Evolutionary conservation across 768 basidiomycete genomes (phyloP).

Genomic region (Mycena galericulata): DNA sequence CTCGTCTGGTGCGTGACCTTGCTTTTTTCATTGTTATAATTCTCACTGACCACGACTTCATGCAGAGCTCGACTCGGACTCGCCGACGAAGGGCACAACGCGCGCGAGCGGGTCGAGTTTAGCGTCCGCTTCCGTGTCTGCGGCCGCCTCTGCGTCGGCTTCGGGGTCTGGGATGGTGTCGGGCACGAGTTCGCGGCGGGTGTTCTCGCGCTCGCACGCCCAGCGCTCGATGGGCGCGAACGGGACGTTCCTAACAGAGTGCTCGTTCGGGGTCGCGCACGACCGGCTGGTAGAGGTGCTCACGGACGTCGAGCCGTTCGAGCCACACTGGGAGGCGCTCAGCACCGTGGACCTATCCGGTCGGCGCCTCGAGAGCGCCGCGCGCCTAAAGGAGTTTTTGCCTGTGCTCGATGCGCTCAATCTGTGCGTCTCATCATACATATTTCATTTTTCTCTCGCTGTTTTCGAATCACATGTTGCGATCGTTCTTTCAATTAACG

Average conservation of each 20-base stretch:
- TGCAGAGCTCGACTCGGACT: conserved; percentile 30
- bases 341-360: conserved; percentile 77
- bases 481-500: conserved; percentile 21
- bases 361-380: conserved; percentile 83
- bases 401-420: conserved; percentile 81
- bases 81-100: conserved; percentile 23
- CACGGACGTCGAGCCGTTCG: conserved; percentile 94
- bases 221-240: conserved; percentile 49
- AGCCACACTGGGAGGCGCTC: conserved; percentile 93
- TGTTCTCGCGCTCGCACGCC: conserved; percentile 59
- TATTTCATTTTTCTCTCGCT: not conserved
- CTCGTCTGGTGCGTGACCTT: conserved; percentile 41
- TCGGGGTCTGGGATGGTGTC: conserved; percentile 19
- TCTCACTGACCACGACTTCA: conserved; percentile 20
- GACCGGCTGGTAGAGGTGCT: conserved; percentile 92
- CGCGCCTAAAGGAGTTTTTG: conserved; percentile 88
- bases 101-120: conserved; percentile 22
- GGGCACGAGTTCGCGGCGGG: conserved; percentile 53
- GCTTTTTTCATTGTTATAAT: conserved; percentile 10
- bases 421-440: conserved; percentile 66
- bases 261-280: conserved; percentile 95
- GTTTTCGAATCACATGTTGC: not conserved
- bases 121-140: conserved; percentile 36
- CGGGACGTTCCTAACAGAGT: conserved; percentile 87
- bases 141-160: conserved; percentile 31